These are phyloP conservation scores for Lipomyces starkeyi DNA, from an alignment of 805 yeast genomes.

Conservation along the genomic window DNA sequence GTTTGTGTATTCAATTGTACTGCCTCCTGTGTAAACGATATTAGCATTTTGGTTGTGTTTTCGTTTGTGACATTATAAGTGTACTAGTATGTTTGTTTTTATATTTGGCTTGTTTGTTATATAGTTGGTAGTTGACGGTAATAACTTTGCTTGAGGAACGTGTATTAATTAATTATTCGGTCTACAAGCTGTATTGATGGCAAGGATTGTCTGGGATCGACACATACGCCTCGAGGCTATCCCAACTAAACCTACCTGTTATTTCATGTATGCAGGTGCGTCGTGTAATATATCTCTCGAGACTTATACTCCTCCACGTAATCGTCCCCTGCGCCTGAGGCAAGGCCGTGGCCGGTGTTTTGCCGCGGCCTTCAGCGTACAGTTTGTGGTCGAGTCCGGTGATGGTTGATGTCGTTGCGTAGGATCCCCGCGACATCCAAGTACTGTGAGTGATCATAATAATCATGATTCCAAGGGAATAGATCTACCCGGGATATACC, in stretches of 20 bases:
- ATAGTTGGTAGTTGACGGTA: neutral
- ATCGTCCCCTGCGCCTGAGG: too few relatives aligned
- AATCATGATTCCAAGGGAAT: too few relatives aligned
- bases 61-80: neutral
- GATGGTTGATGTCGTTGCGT: too few relatives aligned
- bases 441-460: too few relatives aligned
- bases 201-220: neutral
- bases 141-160: neutral
- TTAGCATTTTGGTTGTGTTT: neutral
- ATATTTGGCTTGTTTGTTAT: neutral
- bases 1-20: neutral
- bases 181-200: neutral
- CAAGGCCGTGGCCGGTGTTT: too few relatives aligned
- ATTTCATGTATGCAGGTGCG: neutral
- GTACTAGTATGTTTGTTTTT: neutral
- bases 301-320: too few relatives aligned
- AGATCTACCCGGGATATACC: too few relatives aligned
- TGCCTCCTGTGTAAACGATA: neutral
- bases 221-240: neutral
- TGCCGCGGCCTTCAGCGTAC: too few relatives aligned
- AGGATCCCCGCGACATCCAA: too few relatives aligned
- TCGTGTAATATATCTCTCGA: too few relatives aligned
- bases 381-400: too few relatives aligned
- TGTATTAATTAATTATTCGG: neutral
- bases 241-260: neutral